These are phyloP conservation scores for Cordyceps cicadae DNA, from an alignment of 2,329 filamentous ascomycete genomes.

Conservation along the genomic window DNA sequence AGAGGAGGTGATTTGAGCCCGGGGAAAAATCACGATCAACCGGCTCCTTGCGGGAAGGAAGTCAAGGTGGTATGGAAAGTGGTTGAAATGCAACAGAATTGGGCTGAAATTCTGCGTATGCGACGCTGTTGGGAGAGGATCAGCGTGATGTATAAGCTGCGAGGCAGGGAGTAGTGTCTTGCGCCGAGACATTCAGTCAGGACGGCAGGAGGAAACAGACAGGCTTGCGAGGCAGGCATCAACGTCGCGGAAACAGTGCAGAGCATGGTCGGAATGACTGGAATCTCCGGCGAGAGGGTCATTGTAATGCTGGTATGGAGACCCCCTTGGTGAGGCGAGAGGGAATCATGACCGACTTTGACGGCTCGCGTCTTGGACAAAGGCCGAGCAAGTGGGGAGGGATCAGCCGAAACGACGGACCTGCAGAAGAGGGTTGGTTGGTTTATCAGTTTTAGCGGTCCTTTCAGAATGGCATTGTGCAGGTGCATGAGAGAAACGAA, in stretches of 20 bases:
- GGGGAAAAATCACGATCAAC: too few relatives aligned
- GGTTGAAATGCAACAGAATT: background rate
- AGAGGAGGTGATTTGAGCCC: background rate
- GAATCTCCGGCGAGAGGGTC: background rate
- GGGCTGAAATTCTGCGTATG: background rate
- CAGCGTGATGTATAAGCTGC: background rate
- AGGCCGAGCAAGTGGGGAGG: constrained; percentile 1
- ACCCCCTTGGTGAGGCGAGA: background rate
- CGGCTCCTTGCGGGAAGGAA: background rate
- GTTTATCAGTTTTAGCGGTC: too few relatives aligned
- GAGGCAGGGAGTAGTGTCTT: background rate
- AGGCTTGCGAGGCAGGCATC: background rate
- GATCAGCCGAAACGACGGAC: background rate
- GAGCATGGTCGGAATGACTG: background rate
- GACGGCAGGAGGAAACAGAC: background rate
- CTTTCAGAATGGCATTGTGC: background rate
- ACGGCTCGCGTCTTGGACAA: background rate
- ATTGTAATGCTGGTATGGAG: background rate
- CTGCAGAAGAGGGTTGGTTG: too few relatives aligned
- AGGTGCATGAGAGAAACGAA: background rate
- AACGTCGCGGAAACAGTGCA: background rate
- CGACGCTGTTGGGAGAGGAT: background rate
- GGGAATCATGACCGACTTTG: background rate
- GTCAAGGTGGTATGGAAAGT: background rate
- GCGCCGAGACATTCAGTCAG: too few relatives aligned